These are phyloP conservation scores for Ustilago bromivora DNA, from an alignment of 1,284 basidiomycete species.

Conservation along the genomic window DNA sequence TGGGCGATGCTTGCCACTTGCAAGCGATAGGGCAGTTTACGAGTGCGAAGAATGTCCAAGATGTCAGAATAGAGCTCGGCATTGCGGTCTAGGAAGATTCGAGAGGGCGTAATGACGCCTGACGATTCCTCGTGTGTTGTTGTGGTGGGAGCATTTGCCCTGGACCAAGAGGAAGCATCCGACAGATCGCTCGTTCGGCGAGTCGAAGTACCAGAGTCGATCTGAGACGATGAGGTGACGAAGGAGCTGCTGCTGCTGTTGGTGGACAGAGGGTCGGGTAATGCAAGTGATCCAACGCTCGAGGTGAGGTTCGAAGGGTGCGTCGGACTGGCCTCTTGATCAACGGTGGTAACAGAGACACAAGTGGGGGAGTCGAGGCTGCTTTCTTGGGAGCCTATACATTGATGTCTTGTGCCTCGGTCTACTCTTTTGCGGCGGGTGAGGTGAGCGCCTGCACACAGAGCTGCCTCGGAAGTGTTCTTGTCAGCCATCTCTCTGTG, in stretches of 20 bases:
- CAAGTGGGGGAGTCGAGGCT: background rate
- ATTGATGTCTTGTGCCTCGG: background rate
- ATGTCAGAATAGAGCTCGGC: conserved; percentile 26
- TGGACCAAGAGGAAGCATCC: conserved; percentile 1
- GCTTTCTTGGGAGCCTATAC: conserved; percentile 5
- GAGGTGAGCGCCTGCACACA: conserved; percentile 1
- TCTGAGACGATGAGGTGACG: background rate
- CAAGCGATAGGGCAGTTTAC: conserved; percentile 27
- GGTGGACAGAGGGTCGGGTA: background rate
- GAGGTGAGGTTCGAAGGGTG: background rate
- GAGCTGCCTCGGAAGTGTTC: background rate
- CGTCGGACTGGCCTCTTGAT: background rate
- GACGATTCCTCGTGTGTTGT: no score
- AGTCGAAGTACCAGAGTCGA: conserved; percentile 6
- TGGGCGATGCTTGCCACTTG: conserved; percentile 9
- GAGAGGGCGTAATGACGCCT: background rate
- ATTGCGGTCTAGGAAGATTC: conserved; percentile 39
- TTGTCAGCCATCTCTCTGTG: background rate
- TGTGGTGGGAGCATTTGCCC: background rate
- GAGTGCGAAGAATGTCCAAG: conserved; percentile 26
- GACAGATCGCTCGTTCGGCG: conserved; percentile 23
- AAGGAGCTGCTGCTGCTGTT: conserved; percentile 9
- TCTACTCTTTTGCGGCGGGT: conserved; percentile 17
- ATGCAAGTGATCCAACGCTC: background rate
- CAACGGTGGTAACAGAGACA: background rate